phyloP scores from a whole-genome alignment of 2,329 filamentous ascomycete genomes.

The Pseudodiploospora longispora region DNA sequence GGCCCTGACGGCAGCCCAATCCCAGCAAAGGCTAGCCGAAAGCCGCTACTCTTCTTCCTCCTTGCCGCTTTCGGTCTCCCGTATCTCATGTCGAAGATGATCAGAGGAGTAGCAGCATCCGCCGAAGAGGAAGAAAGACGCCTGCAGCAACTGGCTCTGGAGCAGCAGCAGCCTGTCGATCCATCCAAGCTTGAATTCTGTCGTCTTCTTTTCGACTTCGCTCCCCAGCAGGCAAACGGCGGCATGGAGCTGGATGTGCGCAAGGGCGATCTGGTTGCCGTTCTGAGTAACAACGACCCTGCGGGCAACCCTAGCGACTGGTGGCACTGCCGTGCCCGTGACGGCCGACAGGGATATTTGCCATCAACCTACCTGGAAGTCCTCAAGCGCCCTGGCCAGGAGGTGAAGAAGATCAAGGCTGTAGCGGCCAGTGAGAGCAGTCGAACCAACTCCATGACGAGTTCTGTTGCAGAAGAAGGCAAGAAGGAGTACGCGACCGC shows the following conservation, averaged over 20 bases:
- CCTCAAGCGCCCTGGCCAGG: slow-evolving; percentile 44
- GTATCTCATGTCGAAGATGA: slow-evolving; percentile 95
- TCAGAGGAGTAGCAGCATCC: slow-evolving; percentile 71
- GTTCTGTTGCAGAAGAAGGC: slow-evolving; percentile 30
- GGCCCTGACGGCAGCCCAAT: slow-evolving; percentile 55
- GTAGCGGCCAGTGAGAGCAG: slow-evolving; percentile 37
- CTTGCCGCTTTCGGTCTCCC: slow-evolving; percentile 90
- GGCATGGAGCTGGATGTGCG: slow-evolving; percentile 80
- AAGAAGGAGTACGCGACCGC: slow-evolving; percentile 46
- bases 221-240: slow-evolving; percentile 58
- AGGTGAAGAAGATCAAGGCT: slow-evolving; percentile 44
- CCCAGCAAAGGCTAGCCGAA: slow-evolving; percentile 72
- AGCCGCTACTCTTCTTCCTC: slow-evolving; percentile 93
- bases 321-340: slow-evolving; percentile 90
- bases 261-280: slow-evolving; percentile 92
- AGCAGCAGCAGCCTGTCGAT: slow-evolving; percentile 56
- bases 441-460: slow-evolving; percentile 43
- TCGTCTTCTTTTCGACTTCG: slow-evolving; percentile 88
- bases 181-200: slow-evolving; percentile 94
- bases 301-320: slow-evolving; percentile 88
- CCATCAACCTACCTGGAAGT: slow-evolving; percentile 87
- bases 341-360: slow-evolving; percentile 85
- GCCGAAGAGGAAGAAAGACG: slow-evolving; percentile 74
- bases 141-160: slow-evolving; percentile 42
- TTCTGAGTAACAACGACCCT: slow-evolving; percentile 86